A percentile compares a stretch with the other conserved stretches of the same genome.
These are phyloP conservation scores for Aspergillus coremiiformis DNA, from an alignment of 495 filamentous ascomycete species.

Conservation along the genomic window DNA sequence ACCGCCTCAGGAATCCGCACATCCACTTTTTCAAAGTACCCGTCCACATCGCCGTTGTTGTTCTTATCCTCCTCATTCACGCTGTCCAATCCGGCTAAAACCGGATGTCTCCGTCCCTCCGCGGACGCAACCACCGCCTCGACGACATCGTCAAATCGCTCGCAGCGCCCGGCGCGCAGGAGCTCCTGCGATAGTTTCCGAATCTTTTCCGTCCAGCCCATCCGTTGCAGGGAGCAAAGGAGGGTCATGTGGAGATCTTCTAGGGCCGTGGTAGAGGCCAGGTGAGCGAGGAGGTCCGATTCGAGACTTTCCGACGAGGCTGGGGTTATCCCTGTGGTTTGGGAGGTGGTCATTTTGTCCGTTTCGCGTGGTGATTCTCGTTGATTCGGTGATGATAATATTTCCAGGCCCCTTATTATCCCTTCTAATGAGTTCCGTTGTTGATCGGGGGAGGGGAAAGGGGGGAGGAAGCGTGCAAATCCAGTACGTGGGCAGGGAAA, in stretches of 20 bases:
- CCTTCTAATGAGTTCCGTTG: not conserved
- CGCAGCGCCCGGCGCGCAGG: slow-evolving; percentile 40
- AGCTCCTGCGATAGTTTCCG: slow-evolving; percentile 35
- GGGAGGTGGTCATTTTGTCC: slow-evolving; percentile 5
- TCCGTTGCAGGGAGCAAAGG: slow-evolving; percentile 36
- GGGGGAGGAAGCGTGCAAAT: not conserved
- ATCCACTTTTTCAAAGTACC: slow-evolving; percentile 33
- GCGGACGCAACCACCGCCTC: slow-evolving; percentile 39
- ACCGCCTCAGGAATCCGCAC: slow-evolving; percentile 36
- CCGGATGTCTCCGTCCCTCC: slow-evolving; percentile 29
- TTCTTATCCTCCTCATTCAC: slow-evolving; percentile 4
- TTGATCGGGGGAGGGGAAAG: too few species aligned
- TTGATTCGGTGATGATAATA: not conserved
- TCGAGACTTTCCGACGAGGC: slow-evolving; percentile 34
- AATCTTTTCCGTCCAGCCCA: slow-evolving; percentile 39
- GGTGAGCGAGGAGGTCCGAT: slow-evolving; percentile 38
- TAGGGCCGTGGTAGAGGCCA: slow-evolving; percentile 34
- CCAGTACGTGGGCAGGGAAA: not conserved
- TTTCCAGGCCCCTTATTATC: not conserved
- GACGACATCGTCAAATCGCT: slow-evolving; percentile 42
- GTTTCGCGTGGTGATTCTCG: not conserved
- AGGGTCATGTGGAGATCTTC: slow-evolving; percentile 39
- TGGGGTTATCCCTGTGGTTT: slow-evolving; percentile 6
- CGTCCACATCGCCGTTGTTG: slow-evolving; percentile 19
- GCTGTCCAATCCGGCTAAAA: slow-evolving; percentile 14